A percentile compares a stretch with the other conserved stretches of the same genome.
phyloP scores from a whole-genome alignment of 768 basidiomycete species.

The Auricularia sp. region DNA sequence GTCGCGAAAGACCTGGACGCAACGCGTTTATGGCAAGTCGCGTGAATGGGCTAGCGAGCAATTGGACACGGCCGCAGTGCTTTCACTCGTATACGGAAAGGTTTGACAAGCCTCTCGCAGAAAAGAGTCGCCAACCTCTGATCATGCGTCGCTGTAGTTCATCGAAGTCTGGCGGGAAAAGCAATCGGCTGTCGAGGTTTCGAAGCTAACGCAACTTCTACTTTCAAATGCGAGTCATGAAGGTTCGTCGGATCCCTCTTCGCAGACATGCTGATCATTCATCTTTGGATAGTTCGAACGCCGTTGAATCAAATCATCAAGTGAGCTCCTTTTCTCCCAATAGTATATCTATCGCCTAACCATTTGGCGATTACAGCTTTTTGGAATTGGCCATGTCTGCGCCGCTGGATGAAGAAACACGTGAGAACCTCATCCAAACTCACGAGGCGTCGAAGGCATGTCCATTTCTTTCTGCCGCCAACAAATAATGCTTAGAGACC shows the following conservation, averaged over 20 bases:
- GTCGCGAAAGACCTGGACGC: constrained; percentile 46
- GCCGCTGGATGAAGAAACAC: constrained; percentile 58
- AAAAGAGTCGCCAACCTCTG: not conserved
- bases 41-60: constrained; percentile 76
- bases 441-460: constrained; percentile 65
- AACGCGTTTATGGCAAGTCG: constrained; percentile 57
- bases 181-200: constrained; percentile 60
- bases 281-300: constrained; percentile 43
- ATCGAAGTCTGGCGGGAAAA: constrained; percentile 83
- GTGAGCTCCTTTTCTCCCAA: constrained; percentile 23
- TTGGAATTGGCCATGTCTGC: constrained; percentile 75
- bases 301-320: constrained; percentile 80
- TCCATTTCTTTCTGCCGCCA: not conserved
- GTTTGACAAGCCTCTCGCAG: constrained; percentile 18
- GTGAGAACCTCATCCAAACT: constrained; percentile 61
- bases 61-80: constrained; percentile 68
- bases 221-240: constrained; percentile 79
- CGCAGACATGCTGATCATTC: not conserved
- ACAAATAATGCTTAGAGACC: not conserved
- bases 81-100: constrained; percentile 72
- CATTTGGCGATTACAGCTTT: constrained; percentile 33
- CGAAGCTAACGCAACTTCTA: constrained; percentile 61
- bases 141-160: constrained; percentile 35
- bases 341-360: not conserved
- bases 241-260: constrained; percentile 29